Conservation (phyloP, 2,329 filamentous ascomycete genomes). For the Raffaelea ambrosiae region DNA sequence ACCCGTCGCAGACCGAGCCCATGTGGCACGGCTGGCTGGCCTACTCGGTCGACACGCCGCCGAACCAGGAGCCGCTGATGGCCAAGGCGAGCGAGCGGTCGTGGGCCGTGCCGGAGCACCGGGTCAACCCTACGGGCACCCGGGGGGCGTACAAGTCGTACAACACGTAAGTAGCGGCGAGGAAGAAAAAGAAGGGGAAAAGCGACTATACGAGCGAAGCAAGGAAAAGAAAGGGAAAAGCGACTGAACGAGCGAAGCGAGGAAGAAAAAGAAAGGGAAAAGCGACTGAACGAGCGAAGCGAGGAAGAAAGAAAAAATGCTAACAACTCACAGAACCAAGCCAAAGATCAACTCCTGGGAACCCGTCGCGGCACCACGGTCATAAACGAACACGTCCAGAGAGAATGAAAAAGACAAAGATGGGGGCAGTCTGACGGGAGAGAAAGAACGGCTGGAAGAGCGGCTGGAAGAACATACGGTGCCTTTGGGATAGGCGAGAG, state of each 20-base stretch:
- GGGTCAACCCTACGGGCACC: slow-evolving; percentile 66
- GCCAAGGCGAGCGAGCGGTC: slow-evolving; percentile 42
- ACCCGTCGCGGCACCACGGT: slow-evolving; percentile 21
- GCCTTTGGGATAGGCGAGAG: too few species aligned
- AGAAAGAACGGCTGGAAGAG: too few species aligned
- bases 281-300: too few species aligned
- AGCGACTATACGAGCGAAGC: too few species aligned
- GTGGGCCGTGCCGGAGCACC: slow-evolving; percentile 68
- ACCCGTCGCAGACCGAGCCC: slow-evolving; percentile 83
- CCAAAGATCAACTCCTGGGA: slow-evolving; percentile 27
- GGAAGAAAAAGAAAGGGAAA: too few species aligned
- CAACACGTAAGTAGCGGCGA: slow-evolving; percentile 78
- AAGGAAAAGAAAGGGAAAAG: too few species aligned
- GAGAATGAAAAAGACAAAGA: background rate
- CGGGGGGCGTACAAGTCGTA: slow-evolving; percentile 85
- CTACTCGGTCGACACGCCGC: slow-evolving; percentile 83
- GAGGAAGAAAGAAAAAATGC: too few species aligned
- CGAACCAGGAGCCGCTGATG: slow-evolving; percentile 64
- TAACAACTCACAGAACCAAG: slow-evolving; percentile 18
- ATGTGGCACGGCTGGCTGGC: slow-evolving; percentile 99
- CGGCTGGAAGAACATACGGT: too few species aligned
- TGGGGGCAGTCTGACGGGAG: too few species aligned
- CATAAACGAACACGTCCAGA: slow-evolving; percentile 6
- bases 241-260: too few species aligned
- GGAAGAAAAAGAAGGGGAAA: too few species aligned